Evolutionary conservation across 345 rosid genomes (phyloP).

Genomic region (Citrus cavaleriei): DNA sequence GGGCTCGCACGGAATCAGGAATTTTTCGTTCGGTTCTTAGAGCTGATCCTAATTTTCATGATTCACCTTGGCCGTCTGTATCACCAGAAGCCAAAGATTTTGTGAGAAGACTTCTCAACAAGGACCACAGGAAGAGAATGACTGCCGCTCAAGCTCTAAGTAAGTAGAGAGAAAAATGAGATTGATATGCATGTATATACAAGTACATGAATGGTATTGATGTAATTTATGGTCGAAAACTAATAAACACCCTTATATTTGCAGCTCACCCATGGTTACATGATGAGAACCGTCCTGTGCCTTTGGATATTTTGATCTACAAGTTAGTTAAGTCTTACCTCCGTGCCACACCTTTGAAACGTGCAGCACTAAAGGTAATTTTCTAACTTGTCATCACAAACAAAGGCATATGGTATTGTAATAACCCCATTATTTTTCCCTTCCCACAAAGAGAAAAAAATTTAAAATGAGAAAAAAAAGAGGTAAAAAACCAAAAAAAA

Average conservation of each 20-base stretch:
- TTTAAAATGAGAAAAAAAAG: neutral
- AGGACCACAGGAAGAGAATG: slow-evolving; percentile 97
- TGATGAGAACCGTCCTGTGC: slow-evolving; percentile 51
- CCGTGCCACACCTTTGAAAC: slow-evolving; percentile 70
- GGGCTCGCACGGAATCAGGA: slow-evolving; percentile 94
- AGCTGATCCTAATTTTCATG: slow-evolving; percentile 87
- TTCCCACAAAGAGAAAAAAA: neutral
- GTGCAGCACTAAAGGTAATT: slow-evolving; percentile 80
- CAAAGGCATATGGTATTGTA: neutral
- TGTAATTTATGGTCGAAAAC: slow-evolving; percentile 4
- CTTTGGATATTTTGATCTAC: slow-evolving; percentile 74
- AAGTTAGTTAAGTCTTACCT: slow-evolving; percentile 75
- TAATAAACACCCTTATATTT: slow-evolving; percentile 10
- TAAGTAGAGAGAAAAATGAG: slow-evolving; percentile 30
- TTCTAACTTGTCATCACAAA: slow-evolving; percentile 2
- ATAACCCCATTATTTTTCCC: neutral
- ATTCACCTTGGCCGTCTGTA: slow-evolving; percentile 89
- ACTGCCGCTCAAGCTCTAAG: slow-evolving; percentile 93
- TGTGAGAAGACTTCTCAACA: slow-evolving; percentile 85
- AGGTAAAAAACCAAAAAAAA: too few species aligned
- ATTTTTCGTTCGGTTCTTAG: slow-evolving; percentile 92
- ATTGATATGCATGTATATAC: neutral
- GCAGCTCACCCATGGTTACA: slow-evolving; percentile 94
- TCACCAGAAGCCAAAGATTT: slow-evolving; percentile 87
- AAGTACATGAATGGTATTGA: neutral